A percentile compares a stretch with the other conserved stretches of the same genome.
Conservation (phyloP, 1,139 yeast species). For the Geotrichum candidum region DNA sequence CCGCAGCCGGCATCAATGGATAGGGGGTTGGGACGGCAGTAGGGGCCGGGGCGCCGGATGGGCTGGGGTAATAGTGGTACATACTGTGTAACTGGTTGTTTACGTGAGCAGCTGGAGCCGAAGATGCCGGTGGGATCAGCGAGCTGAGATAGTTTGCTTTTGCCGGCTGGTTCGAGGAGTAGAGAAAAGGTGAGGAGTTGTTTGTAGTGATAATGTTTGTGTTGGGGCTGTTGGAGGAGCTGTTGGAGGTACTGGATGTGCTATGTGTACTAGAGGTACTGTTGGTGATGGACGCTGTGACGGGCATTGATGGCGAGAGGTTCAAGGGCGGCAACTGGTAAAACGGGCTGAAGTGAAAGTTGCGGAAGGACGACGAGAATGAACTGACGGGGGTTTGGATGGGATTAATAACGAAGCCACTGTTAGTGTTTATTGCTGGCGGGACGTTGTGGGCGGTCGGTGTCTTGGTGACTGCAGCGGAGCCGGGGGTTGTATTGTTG, state of each 20-base stretch:
- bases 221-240: neutral
- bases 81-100: neutral
- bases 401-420: neutral
- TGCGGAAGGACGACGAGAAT: neutral
- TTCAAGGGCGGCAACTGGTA: neutral
- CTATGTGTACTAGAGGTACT: neutral
- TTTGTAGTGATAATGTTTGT: neutral
- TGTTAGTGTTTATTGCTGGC: neutral
- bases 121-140: neutral
- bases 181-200: neutral
- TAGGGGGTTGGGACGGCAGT: neutral
- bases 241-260: neutral
- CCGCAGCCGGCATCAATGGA: neutral
- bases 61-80: neutral
- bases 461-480: neutral
- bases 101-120: neutral
- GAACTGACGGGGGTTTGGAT: neutral
- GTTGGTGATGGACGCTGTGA: neutral
- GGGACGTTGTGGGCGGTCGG: neutral
- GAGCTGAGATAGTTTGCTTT: neutral
- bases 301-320: neutral
- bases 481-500: neutral
- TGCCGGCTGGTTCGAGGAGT: neutral
- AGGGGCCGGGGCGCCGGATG: neutral
- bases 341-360: neutral